A percentile compares a stretch with the other conserved stretches of the same genome.
These are phyloP conservation scores for Immersiporthe knoxdaviesiana DNA, from an alignment of 2,329 filamentous ascomycete species.

Conservation along the genomic window DNA sequence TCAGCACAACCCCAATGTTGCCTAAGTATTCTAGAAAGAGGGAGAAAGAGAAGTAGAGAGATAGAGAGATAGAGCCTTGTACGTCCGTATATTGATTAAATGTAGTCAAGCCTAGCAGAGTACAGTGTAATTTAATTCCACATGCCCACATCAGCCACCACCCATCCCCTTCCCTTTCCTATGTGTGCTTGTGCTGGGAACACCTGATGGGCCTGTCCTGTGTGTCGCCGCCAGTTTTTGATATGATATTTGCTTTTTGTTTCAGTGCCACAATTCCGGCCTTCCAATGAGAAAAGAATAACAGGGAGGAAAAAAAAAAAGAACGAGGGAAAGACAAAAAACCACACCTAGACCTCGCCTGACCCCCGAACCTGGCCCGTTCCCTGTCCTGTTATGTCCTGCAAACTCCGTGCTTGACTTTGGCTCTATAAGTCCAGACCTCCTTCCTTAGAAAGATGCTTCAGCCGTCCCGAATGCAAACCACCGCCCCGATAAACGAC, in stretches of 20 bases:
- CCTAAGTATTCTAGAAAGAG: no score
- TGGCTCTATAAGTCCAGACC: constrained; percentile 12
- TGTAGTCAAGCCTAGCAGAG: not conserved
- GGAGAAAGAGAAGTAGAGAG: no score
- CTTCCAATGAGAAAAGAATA: not conserved
- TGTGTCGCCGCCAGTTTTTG: not conserved
- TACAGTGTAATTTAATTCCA: not conserved
- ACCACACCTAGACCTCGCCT: not conserved
- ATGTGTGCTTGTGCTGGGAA: not conserved
- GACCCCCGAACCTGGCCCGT: not conserved
- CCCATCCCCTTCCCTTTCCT: not conserved
- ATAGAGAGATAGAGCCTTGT: no score
- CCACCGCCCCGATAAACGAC: not conserved
- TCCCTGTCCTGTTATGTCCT: constrained; percentile 4
- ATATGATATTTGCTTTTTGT: not conserved
- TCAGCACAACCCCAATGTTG: no score
- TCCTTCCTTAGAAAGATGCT: constrained; percentile 5
- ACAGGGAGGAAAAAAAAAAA: not conserved
- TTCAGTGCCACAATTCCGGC: not conserved
- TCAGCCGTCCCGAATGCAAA: constrained; percentile 3
- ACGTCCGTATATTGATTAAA: not conserved
- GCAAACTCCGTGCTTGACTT: constrained; percentile 16
- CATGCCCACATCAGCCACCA: not conserved
- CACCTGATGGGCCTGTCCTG: not conserved
- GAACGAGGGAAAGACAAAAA: not conserved